These are phyloP conservation scores for Tympanopsis confertula DNA, from an alignment of 2,329 filamentous ascomycete genomes.

Conservation along the genomic window DNA sequence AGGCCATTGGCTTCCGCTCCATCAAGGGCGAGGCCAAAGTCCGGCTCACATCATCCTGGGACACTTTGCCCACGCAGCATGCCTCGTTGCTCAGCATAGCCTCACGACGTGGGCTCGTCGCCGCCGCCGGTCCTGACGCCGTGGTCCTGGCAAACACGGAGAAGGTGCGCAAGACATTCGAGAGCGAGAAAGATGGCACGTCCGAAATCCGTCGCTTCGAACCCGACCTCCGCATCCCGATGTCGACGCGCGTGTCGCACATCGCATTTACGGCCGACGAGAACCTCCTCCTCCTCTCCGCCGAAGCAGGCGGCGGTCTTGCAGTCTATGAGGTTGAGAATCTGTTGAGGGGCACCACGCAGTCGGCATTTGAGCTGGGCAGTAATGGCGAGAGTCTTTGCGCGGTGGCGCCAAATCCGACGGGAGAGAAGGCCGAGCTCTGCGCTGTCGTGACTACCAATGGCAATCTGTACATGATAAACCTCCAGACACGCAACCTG, in stretches of 20 bases:
- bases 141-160: slow-evolving; percentile 70
- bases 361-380: slow-evolving; percentile 62
- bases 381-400: slow-evolving; percentile 68
- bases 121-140: slow-evolving; percentile 73
- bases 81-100: slow-evolving; percentile 78
- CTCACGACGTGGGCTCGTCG: slow-evolving; percentile 67
- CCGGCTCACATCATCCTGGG: slow-evolving; percentile 70
- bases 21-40: slow-evolving; percentile 73
- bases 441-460: slow-evolving; percentile 71
- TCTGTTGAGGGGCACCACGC: slow-evolving; percentile 53
- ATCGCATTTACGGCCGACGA: slow-evolving; percentile 87
- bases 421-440: slow-evolving; percentile 57
- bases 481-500: slow-evolving; percentile 58
- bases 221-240: slow-evolving; percentile 61
- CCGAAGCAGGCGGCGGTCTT: slow-evolving; percentile 69
- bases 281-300: slow-evolving; percentile 69
- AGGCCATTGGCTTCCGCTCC: slow-evolving; percentile 71
- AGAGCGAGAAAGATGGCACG: slow-evolving; percentile 42
- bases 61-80: slow-evolving; percentile 60
- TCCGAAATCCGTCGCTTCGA: slow-evolving; percentile 59
- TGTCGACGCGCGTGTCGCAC: slow-evolving; percentile 72
- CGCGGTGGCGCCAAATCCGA: slow-evolving; percentile 70
- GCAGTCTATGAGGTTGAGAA: slow-evolving; percentile 69
- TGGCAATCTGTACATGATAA: slow-evolving; percentile 74
- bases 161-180: slow-evolving; percentile 65